A percentile compares a stretch with the other conserved stretches of the same genome.
Conservation (phyloP, 805 yeast species). For the Candida adriatica region DNA sequence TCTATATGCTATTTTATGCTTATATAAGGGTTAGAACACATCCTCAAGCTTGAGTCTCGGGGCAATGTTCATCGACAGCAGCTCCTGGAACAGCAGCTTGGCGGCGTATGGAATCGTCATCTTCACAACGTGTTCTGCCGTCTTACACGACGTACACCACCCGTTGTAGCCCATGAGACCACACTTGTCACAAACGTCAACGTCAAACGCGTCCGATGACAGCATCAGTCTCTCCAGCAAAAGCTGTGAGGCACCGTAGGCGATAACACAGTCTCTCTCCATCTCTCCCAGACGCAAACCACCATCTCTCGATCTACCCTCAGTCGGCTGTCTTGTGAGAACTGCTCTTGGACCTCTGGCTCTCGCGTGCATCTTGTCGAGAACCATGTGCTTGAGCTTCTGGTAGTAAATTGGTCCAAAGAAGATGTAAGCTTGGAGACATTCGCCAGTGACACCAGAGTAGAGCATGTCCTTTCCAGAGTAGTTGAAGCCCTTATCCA, state of each 20-base stretch:
- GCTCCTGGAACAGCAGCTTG: slow-evolving; percentile 91
- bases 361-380: slow-evolving; percentile 99
- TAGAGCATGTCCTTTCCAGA: slow-evolving; percentile 97
- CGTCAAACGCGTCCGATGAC: slow-evolving; percentile 96
- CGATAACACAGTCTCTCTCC: slow-evolving; percentile 99
- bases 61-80: slow-evolving; percentile 97
- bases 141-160: slow-evolving; percentile 96
- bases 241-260: slow-evolving; percentile 96
- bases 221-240: slow-evolving; percentile 91
- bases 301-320: slow-evolving; percentile 98
- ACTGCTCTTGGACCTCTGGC: slow-evolving; percentile 99
- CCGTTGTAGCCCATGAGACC: slow-evolving; percentile 96
- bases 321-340: slow-evolving; percentile 95
- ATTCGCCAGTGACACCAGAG: slow-evolving; percentile 96
- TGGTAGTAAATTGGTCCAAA: slow-evolving; percentile 98
- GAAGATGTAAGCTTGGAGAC: slow-evolving; percentile 94
- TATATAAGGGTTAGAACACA: slow-evolving; percentile 42
- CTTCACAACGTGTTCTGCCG: slow-evolving; percentile 75
- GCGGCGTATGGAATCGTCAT: slow-evolving; percentile 99
- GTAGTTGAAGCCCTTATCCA: slow-evolving; percentile 87
- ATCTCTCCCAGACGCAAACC: slow-evolving; percentile 98
- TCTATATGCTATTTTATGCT: slow-evolving; percentile 2
- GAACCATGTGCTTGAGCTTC: slow-evolving; percentile 96
- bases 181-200: slow-evolving; percentile 88
- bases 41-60: slow-evolving; percentile 89